Conservation (phyloP, 1,284 basidiomycete species). For the Ganoderma lingzhi region DNA sequence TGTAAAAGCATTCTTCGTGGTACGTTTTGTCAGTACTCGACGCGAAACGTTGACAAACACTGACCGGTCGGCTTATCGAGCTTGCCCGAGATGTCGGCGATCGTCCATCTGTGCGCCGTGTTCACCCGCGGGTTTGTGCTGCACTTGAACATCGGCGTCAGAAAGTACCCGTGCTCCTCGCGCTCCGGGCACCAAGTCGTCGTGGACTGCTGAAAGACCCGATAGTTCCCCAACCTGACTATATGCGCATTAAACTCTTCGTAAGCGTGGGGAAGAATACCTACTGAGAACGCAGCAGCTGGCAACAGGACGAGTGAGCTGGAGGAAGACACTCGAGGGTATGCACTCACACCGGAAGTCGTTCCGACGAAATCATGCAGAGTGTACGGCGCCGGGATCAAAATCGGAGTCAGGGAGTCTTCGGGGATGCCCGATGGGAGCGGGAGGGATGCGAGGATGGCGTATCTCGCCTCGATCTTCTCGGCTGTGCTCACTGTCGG, state of each 20-base stretch:
- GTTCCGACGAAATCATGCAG: constrained; percentile 76
- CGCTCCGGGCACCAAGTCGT: constrained; percentile 80
- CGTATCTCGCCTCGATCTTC: constrained; percentile 59
- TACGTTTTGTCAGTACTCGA: neutral
- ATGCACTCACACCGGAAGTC: constrained; percentile 58
- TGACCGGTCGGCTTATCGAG: constrained; percentile 70
- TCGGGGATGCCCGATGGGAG: constrained; percentile 68
- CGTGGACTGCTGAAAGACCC: constrained; percentile 68
- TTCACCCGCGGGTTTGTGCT: constrained; percentile 75
- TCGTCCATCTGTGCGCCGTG: constrained; percentile 75
- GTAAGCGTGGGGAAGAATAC: constrained; percentile 31
- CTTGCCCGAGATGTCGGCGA: constrained; percentile 63
- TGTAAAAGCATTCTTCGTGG: constrained; percentile 76
- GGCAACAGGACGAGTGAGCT: neutral
- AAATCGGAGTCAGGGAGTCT: constrained; percentile 69
- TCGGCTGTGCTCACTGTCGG: constrained; percentile 50
- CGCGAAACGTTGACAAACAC: neutral
- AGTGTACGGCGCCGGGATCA: constrained; percentile 66
- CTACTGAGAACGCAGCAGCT: constrained; percentile 57
- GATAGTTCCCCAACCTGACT: constrained; percentile 67
- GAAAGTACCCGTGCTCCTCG: constrained; percentile 81
- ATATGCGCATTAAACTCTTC: constrained; percentile 20
- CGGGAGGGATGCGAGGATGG: constrained; percentile 63
- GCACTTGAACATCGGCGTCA: constrained; percentile 76
- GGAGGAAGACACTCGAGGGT: neutral